Base-by-base conservation (phyloP, 768 basidiomycete genomes). In the Dentipellis fragilis region DNA sequence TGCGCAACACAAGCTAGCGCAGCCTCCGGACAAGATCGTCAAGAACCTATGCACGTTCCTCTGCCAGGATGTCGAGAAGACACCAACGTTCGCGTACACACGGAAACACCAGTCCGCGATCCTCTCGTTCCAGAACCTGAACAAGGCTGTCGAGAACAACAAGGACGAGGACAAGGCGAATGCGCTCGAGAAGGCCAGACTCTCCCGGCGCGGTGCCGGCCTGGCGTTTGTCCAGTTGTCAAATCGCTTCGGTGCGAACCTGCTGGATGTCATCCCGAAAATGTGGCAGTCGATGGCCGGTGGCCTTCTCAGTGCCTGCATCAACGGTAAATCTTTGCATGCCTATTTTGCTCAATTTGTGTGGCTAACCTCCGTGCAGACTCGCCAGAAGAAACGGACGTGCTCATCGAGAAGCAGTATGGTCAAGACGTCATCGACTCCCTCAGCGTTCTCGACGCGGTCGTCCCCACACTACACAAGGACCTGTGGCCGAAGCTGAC, bases 41-140 rank as follows among this genome's bases (percentile, higher is more conserved):
- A 93, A 92, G 73, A 99, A 99, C 66, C 80, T 98, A 8, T 95
- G 92, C 73, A 93, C 91, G 0, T 98, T 98, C 71, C 74, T 98
- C 5, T 98, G 95, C 65, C 90, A 93, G 64, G 96, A 99, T 67
- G 77, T 80, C 8, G 84, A 87, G 42, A 80, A 87, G 54, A 96
- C 93, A 0, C 96, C 96, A 3, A 85, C 95, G 1, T 98, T 98
- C 66, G 78, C 85, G 1, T 80, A 78, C 63, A 73, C 75, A 8
- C 80, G 83, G 51, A 81, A 80, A 57, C 67, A 76, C 17, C 69
- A 71, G 49, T 80, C 86, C 16, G 93, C 89, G 1, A 88, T 97
- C 39, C 72, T 95, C 17, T 89, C 92, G 2, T 83, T 93, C 64
- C 75, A 78, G 52, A 73, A 69, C 45, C 64, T 73, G 10, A 66